Conservation (phyloP, 1,284 basidiomycete genomes). For the Clitocybe nebularis region DNA sequence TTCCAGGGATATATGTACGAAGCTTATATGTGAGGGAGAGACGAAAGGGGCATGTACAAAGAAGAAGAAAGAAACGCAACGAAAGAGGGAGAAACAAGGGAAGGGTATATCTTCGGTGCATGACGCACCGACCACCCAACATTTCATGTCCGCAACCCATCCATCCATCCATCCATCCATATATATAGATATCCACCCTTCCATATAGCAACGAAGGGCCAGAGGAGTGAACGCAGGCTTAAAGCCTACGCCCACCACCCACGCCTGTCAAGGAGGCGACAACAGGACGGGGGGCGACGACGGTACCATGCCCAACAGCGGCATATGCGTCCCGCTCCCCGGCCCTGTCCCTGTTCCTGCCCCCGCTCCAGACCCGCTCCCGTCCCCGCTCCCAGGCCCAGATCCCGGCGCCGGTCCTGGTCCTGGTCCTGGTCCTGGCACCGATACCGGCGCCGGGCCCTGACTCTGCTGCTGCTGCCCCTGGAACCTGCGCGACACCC, state of each 20-base stretch:
- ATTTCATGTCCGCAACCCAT: neutral
- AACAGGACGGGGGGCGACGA: conserved; percentile 9
- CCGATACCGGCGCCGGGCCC: neutral
- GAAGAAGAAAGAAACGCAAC: neutral
- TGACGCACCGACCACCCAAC: neutral
- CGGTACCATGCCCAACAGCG: conserved; percentile 6
- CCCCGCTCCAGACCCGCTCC: neutral
- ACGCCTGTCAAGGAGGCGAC: conserved; percentile 3
- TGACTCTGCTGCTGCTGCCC: neutral
- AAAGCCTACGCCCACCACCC: neutral
- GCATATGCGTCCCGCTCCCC: neutral
- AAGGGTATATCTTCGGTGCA: neutral
- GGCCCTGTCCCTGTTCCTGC: neutral
- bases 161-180: neutral
- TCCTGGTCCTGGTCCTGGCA: neutral
- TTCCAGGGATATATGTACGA: neutral
- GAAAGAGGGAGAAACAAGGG: neutral
- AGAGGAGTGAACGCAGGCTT: neutral
- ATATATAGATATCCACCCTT: neutral
- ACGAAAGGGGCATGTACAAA: too few species aligned
- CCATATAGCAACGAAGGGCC: neutral
- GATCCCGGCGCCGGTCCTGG: neutral
- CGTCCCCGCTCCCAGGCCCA: neutral
- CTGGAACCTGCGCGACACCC: neutral
- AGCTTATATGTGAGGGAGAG: neutral